These are phyloP conservation scores for Pyrenopolyporus hunteri DNA, from an alignment of 495 filamentous ascomycete species.

Conservation along the genomic window DNA sequence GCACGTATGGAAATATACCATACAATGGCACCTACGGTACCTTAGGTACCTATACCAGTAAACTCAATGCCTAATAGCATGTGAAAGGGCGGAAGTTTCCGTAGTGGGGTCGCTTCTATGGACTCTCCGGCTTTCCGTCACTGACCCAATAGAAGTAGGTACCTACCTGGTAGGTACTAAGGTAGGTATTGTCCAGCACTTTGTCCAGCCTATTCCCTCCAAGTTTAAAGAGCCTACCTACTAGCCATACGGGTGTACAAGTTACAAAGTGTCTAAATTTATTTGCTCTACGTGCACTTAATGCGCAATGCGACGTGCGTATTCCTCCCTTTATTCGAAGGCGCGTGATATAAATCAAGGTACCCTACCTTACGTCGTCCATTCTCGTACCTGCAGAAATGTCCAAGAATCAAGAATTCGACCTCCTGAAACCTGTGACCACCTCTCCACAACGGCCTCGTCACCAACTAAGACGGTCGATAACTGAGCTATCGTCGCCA, in stretches of 20 bases:
- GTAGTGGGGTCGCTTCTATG: conserved; percentile 17
- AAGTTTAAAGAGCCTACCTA: conserved; percentile 3
- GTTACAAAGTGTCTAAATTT: conserved; percentile 6
- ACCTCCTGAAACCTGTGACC: conserved; percentile 31
- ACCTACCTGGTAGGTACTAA: too few relatives aligned
- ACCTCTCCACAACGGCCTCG: conserved; percentile 50
- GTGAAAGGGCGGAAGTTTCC: conserved; percentile 42
- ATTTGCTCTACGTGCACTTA: conserved; percentile 14
- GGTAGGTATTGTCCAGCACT: too few relatives aligned
- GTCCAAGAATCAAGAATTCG: conserved; percentile 48
- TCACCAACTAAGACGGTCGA: conserved; percentile 57
- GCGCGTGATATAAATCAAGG: conserved; percentile 21
- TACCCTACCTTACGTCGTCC: conserved; percentile 19
- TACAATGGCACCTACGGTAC: not conserved
- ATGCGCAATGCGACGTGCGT: conserved; percentile 15
- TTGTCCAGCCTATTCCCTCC: conserved; percentile 13
- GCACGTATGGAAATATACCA: too few relatives aligned
- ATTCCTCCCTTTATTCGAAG: conserved; percentile 1
- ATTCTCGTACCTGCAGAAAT: conserved; percentile 27
- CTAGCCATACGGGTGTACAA: conserved; percentile 4
- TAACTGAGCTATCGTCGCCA: conserved; percentile 57
- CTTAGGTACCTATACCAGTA: not conserved
- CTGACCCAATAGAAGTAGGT: conserved; percentile 26
- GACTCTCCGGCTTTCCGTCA: conserved; percentile 10
- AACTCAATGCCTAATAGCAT: conserved; percentile 20